phyloP scores from a whole-genome alignment of 306 rosid species.

The Malus sieversii region DNA sequence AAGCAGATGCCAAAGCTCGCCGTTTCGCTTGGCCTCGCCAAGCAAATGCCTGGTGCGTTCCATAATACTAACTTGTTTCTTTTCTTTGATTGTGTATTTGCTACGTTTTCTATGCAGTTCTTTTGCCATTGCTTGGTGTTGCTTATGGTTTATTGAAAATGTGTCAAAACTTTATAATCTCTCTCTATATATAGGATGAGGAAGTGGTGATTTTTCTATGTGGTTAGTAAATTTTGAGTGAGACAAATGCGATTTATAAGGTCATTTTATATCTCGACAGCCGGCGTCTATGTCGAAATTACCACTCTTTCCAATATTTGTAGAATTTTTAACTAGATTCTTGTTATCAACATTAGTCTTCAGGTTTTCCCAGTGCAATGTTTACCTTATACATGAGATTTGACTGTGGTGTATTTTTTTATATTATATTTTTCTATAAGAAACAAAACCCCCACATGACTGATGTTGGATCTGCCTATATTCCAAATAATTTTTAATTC shows the following conservation, averaged over 20 bases:
- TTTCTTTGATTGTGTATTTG: background rate
- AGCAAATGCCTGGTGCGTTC: constrained; percentile 78
- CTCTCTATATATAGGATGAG: background rate
- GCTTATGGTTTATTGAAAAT: background rate
- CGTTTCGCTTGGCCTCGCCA: constrained; percentile 77
- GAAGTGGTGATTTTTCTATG: background rate
- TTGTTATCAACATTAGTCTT: background rate
- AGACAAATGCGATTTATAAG: background rate
- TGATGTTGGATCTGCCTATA: background rate
- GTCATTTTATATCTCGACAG: background rate
- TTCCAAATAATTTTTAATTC: background rate
- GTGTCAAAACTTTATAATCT: background rate
- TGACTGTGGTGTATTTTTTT: too few species aligned
- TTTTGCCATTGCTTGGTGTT: background rate
- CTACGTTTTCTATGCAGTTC: background rate
- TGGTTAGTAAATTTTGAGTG: background rate
- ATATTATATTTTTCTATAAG: too few species aligned
- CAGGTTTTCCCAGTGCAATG: background rate
- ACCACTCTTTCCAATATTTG: background rate
- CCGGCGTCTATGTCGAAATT: background rate
- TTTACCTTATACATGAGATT: background rate
- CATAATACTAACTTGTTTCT: background rate
- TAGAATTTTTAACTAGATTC: background rate
- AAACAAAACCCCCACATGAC: background rate
- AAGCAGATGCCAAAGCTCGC: constrained; percentile 99